Evolutionary conservation across 352 stramenopile species (phyloP), one percentile per base, ranked within the genome.

Genomic region (Phytopythium chamaehyphon): DNA sequence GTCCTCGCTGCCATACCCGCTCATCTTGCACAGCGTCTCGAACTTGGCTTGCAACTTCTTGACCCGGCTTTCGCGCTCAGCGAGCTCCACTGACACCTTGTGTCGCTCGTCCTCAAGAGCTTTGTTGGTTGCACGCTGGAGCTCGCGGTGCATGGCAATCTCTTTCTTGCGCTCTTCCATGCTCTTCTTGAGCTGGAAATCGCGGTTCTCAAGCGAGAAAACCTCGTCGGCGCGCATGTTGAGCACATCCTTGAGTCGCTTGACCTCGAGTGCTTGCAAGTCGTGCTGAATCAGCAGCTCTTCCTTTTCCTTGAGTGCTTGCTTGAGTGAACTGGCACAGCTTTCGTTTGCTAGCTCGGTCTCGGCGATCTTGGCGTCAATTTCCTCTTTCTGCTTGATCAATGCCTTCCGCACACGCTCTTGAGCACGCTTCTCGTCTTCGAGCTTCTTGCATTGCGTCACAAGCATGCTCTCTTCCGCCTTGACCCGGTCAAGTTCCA

Each of bases 11-110:
- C 73, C 83, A 40, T 81, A 91, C 11, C 67, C 76, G 47, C 76
- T 78, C 54, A 83, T 83, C 48, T 88, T 92, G 55, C 81, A 90
- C 18, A 92, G 71, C 36, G 88, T 96, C 63, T 98, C 87, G 61
- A 97, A 98, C 57, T 98, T 98, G 37, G 86, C 79, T 51, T 96
- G 86, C n/a, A 97, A 66, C 55, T 96, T 97, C 24, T 92, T 79
- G 9, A 98, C 87, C 3, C 74, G 68, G 35, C 82, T 76, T 43
- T 94, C 84, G 55, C 93, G 73, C 48, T 97, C 84, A 0, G 73
- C 84, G 11, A 97, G 68, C 59, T 98, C 92, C 11, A 98, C 76
- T 16, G 92, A 86, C 12, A 96, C 74, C 47, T 96, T 95, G 61
- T 98, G 96, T 1, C 90, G 73, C 64, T 98, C 95, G 40, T 98